Percentiles rank a stretch among this genome's conserved stretches.
Conservation (phyloP, 106 monocot genomes). For the Dioscorea alata region DNA sequence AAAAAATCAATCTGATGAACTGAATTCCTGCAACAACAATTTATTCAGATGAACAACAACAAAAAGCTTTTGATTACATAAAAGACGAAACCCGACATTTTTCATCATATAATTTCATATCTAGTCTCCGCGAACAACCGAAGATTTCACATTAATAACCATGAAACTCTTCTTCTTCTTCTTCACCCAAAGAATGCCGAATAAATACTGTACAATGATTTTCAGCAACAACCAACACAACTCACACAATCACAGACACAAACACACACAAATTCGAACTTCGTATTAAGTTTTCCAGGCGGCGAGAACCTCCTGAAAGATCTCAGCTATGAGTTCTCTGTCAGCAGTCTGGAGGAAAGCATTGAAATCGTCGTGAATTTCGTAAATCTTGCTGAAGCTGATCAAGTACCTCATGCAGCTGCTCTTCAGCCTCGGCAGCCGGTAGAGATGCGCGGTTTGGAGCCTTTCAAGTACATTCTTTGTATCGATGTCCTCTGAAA, state of each 20-base stretch:
- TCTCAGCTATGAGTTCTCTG: conserved; percentile 70
- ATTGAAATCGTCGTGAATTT: conserved; percentile 72
- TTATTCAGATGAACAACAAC: no score
- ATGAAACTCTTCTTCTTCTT: no score
- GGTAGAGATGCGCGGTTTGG: conserved; percentile 52
- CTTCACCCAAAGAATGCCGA: no score
- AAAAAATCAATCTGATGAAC: no score
- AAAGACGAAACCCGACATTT: no score
- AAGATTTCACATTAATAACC: no score
- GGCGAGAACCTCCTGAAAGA: conserved; percentile 73
- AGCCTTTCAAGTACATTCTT: conserved; percentile 89
- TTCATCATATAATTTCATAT: no score
- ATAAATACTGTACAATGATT: no score
- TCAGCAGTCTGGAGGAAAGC: conserved; percentile 52
- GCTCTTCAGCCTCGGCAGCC: conserved; percentile 50
- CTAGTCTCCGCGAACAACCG: no score
- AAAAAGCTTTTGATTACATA: no score
- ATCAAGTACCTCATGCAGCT: conserved; percentile 83
- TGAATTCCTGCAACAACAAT: no score
- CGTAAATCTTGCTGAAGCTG: conserved; percentile 77
- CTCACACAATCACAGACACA: neutral
- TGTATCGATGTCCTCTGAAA: conserved; percentile 64
- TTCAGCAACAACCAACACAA: no score
- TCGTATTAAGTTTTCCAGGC: conserved; percentile 62
- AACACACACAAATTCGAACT: neutral